phyloP scores from a whole-genome alignment of 768 basidiomycete species.

The Podaxis rugospora region DNA sequence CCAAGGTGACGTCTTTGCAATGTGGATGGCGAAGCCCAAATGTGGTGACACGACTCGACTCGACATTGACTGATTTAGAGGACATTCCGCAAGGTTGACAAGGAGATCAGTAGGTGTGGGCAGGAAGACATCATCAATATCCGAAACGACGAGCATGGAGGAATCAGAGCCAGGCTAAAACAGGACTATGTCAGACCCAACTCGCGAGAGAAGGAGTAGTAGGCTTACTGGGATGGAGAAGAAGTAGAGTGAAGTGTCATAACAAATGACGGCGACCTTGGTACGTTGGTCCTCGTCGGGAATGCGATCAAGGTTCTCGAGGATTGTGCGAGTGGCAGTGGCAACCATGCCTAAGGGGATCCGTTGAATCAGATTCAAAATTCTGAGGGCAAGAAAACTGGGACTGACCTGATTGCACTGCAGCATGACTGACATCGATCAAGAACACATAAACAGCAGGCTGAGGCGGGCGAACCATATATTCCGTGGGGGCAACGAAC shows the following conservation, averaged over 20 bases:
- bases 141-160: constrained; percentile 95
- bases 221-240: too few relatives aligned
- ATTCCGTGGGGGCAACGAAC: constrained; percentile 96
- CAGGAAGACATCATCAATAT: constrained; percentile 95
- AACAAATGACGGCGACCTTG: too few relatives aligned
- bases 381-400: neutral
- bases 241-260: too few relatives aligned
- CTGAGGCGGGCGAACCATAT: constrained; percentile 98
- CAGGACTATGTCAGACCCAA: neutral
- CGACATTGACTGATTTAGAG: neutral
- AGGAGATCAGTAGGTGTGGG: constrained; percentile 97
- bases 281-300: too few relatives aligned
- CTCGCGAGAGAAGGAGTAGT: too few relatives aligned
- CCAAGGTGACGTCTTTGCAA: neutral
- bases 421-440: constrained; percentile 92
- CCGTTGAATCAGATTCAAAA: neutral
- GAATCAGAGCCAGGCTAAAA: constrained; percentile 71
- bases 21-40: neutral
- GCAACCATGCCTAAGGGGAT: constrained; percentile 83
- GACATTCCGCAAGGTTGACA: constrained; percentile 81
- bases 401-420: constrained; percentile 77
- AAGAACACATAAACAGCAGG: constrained; percentile 96
- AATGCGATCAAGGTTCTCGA: constrained; percentile 92
- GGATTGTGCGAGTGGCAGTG: constrained; percentile 92
- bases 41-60: neutral